Base-by-base conservation (phyloP, 768 basidiomycete genomes). In the Collybia mongolica region DNA sequence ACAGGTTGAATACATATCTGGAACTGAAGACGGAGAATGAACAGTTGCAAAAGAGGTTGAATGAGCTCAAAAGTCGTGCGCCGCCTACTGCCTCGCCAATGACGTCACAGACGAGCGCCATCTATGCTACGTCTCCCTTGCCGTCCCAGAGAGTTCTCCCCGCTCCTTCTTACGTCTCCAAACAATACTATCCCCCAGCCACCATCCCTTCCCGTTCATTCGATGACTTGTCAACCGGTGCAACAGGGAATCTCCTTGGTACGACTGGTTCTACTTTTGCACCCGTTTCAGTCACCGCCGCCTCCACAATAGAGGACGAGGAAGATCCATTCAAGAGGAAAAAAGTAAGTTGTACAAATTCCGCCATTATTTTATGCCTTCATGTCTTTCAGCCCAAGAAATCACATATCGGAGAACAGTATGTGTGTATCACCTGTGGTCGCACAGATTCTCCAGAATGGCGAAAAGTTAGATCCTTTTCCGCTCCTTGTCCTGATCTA, bases 371-470 rank as follows among this genome's bases (percentile, higher is more conserved):
- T 19, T 39, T 20, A 44, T 32, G 23, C 18, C 20, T 15, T 39
- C 49, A 35, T 39, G 29, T 26, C 22, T 17, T 51, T 41, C 47
- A 78, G 77, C 45, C 65, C 48, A 80, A 80, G 63, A 84, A 83
- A 54, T 61, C 68, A 6, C 69, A 76, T 35, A 64, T 65, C 17
- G 63, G 69, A 3, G 88, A 90, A 48, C 87, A 88, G 61, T 82
- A 93, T 63, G 91, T 95, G 9, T 98, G 94, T 61, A 78, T 90
- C 26, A 93, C 87, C 12, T 99, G 96, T 59, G 97, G 97, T 15
- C 79, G 93, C 52, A 98, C 95, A 1, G 92, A 94, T 67, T 95
- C 93, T 37, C 95, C 97, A 0, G 96, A 99, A 70, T 99, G 96
- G 96, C 81, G 96, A 59, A 95, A 93, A 79, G 91, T 73, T 20